Conservation (phyloP, 805 yeast species). For the Sugiyamaella floridensis region DNA sequence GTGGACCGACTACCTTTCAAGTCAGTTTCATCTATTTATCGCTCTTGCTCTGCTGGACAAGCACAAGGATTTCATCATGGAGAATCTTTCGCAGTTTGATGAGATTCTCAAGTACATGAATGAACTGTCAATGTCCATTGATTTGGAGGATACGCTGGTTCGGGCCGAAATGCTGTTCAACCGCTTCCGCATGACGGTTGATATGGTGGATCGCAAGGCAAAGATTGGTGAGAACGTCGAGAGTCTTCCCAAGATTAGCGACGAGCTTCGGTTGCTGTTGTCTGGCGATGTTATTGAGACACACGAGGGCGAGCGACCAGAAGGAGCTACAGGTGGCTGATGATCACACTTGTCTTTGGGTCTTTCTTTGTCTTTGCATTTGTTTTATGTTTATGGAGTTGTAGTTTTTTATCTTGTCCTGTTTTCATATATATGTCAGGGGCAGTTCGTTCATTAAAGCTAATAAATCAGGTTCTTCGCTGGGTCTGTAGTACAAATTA, state of each 20-base stretch:
- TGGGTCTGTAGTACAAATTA: neutral
- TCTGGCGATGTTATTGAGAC: conserved; percentile 57
- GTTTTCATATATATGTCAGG: neutral
- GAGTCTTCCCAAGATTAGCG: conserved; percentile 30
- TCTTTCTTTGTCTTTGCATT: neutral
- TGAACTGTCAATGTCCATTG: conserved; percentile 72
- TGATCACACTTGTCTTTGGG: neutral
- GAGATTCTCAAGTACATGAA: conserved; percentile 90
- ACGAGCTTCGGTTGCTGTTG: conserved; percentile 53
- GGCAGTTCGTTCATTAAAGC: neutral
- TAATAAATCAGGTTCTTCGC: neutral
- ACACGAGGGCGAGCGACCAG: conserved; percentile 43
- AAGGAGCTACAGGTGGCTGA: conserved; percentile 33
- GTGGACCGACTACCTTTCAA: conserved; percentile 79
- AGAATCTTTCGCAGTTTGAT: conserved; percentile 72
- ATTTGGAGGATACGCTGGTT: conserved; percentile 69
- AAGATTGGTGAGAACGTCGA: conserved; percentile 11
- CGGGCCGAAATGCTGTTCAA: conserved; percentile 79
- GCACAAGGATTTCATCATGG: conserved; percentile 68
- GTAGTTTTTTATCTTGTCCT: neutral
- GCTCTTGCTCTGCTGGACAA: conserved; percentile 87
- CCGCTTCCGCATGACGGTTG: conserved; percentile 72
- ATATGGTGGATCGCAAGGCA: conserved; percentile 51
- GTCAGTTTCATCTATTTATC: conserved; percentile 82
- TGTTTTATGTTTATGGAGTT: neutral